Base-by-base conservation (phyloP, 1,139 yeast genomes). In the Maudiozyma humilis region DNA sequence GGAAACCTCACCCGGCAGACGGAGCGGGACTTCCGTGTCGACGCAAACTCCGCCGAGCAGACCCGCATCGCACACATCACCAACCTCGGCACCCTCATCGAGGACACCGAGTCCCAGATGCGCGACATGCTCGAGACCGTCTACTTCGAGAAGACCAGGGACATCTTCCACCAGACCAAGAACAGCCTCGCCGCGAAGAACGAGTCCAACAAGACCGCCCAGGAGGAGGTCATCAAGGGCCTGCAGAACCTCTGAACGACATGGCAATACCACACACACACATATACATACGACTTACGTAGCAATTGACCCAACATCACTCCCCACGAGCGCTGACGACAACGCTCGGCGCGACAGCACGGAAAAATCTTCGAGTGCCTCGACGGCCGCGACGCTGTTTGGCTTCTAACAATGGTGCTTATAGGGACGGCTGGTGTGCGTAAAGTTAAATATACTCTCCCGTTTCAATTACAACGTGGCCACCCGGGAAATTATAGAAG, bases 81-180 rank as follows among this genome's bases (percentile, higher is more conserved):
- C 41, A 88, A 89, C 58, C 69, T 91, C 53, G 98, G 98, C 20
- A 72, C 83, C 1, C 65, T 89, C 56, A 76, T 91, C 23, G 98
- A 91, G 65, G 95, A 87, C 52, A 75, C 87, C 42, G 98, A 91
- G 66, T 79, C 84, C 52, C 87, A 83, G 62, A 72, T 91, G 68
- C 76, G 98, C 64, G 86, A 84, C 57, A 71, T 85, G 66, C 72
- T 91, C 50, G 95, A 89, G 62, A 95, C 87, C 51, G 97, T 91
- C 23, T 91, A 91, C 63, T 91, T 91, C 60, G 97, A 94, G 58
- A 91, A 91, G 68, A 85, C 95, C 32, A 80, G 86, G 59, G 96
- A 89, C 60, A 81, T 89, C 43, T 59, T 57, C 50, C 63, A 59
- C 43, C 59, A 55, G 40, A 50, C 52, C 2, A 56, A 53, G 42